Percentiles rank a stretch among this genome's conserved stretches.
Conservation (phyloP, 805 yeast genomes). For the Barnettozyma sucrosica region DNA sequence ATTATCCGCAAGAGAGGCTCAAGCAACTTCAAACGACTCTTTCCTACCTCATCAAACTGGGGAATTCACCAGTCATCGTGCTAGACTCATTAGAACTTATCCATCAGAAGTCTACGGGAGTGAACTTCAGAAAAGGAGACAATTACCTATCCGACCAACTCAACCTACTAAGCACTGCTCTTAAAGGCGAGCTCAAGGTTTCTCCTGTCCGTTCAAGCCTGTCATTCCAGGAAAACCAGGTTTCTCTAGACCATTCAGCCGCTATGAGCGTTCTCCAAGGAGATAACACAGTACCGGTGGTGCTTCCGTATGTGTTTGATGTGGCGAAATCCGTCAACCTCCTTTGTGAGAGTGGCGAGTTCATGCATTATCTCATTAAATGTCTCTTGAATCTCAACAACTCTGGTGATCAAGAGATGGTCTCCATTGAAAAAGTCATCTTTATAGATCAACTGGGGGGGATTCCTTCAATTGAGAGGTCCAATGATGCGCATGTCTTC, state of each 20-base stretch:
- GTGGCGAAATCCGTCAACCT: slow-evolving; percentile 37
- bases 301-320: slow-evolving; percentile 67
- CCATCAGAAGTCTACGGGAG: neutral
- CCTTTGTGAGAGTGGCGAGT: slow-evolving; percentile 36
- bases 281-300: slow-evolving; percentile 34
- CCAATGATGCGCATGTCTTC: slow-evolving; percentile 78
- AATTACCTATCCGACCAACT: slow-evolving; percentile 1
- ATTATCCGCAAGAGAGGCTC: slow-evolving; percentile 13
- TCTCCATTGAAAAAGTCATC: slow-evolving; percentile 72
- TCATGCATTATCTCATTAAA: slow-evolving; percentile 34
- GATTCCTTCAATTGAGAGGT: slow-evolving; percentile 79
- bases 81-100: slow-evolving; percentile 17
- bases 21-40: slow-evolving; percentile 16
- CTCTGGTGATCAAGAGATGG: slow-evolving; percentile 9
- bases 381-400: slow-evolving; percentile 26
- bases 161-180: neutral
- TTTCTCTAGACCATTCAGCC: neutral
- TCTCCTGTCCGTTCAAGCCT: neutral
- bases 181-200: neutral
- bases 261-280: neutral
- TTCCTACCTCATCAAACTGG: slow-evolving; percentile 20
- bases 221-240: neutral
- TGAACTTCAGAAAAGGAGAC: neutral
- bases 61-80: slow-evolving; percentile 19
- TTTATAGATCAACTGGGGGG: slow-evolving; percentile 84